phyloP scores from a whole-genome alignment of 768 basidiomycete species.

The Suillus luteus region DNA sequence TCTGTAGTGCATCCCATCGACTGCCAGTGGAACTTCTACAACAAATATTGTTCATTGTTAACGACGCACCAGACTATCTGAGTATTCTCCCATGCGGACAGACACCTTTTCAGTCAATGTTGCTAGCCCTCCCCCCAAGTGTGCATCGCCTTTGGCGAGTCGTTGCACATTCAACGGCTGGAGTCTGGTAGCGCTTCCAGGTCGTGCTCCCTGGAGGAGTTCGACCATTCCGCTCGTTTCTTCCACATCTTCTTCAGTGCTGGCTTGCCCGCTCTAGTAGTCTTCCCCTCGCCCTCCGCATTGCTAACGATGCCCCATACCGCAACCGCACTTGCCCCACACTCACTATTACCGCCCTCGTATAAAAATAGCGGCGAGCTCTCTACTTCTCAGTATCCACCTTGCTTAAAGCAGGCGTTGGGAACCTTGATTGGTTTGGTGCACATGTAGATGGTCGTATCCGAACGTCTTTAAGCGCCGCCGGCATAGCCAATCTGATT shows the following conservation, averaged over 20 bases:
- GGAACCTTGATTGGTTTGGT: too few relatives aligned
- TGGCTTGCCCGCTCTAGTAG: background rate
- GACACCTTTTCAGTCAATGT: background rate
- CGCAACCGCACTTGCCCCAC: background rate
- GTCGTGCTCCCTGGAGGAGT: background rate
- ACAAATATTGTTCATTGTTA: background rate
- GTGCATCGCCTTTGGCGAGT: background rate
- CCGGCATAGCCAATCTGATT: constrained; percentile 33
- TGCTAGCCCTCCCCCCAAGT: background rate
- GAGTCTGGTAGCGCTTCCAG: background rate
- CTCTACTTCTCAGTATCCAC: background rate
- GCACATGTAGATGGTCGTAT: constrained; percentile 25
- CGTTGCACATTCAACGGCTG: background rate
- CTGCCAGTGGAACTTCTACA: background rate
- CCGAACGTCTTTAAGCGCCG: constrained; percentile 29
- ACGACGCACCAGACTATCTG: background rate
- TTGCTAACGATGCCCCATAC: background rate
- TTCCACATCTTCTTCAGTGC: background rate
- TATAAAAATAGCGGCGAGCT: background rate
- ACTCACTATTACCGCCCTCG: background rate
- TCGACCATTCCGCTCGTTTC: background rate
- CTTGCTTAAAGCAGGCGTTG: too few relatives aligned
- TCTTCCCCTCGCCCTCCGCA: background rate
- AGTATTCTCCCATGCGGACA: background rate
- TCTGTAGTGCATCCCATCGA: background rate